Evolutionary conservation across 805 yeast species (phyloP), one percentile per base, ranked within the genome.

Genomic region (Wickerhamomyces strasburgensis): DNA sequence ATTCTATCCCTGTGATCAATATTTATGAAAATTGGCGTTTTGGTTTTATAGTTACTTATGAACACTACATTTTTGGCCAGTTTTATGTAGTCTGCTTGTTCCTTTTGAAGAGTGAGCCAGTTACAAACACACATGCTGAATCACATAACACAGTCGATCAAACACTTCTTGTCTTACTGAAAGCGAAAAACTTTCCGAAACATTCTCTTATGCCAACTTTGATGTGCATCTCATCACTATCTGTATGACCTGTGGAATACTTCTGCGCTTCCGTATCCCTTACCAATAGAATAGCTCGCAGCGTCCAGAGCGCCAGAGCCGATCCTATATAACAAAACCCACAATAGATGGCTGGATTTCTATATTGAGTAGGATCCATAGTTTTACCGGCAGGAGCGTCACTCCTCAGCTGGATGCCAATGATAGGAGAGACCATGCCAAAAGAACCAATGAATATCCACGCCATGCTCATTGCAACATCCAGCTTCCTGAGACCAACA

Each of bases 351-450:
- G 80, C 65, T 7, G 82, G 75, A 43, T 73, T 49, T 16, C 58
- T 49, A 57, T 78, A 80, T 47, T 71, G 76, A 7, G 61, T 55
- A 6, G 78, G 71, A 28, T 63, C 64, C 17, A 54, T 54, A 1
- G 33, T 26, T 6, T 52, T 51, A 1, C 65, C 69, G 16, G 49
- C 44, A n/a, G 48, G 33, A 4, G 47, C 30, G 5, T 40, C 21
- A 4, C 55, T 42, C 39, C 74, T 75, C 32, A 79, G 60, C 9
- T 68, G 57, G 14, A 76, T 63, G 5, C 85, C 85, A 41, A 80
- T 70, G 16, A 78, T 67, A 1, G 85, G 85, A 1, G 84, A 69
- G 2, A 66, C 70, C n/a, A 74, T 54, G 2, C 76, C 75, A 23
- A 73, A 61, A 0, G 60, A 40, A 7, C 81, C 84, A 31, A 70